Conservation (phyloP, 2,329 filamentous ascomycete species). For the Aspergillus nomiae region DNA sequence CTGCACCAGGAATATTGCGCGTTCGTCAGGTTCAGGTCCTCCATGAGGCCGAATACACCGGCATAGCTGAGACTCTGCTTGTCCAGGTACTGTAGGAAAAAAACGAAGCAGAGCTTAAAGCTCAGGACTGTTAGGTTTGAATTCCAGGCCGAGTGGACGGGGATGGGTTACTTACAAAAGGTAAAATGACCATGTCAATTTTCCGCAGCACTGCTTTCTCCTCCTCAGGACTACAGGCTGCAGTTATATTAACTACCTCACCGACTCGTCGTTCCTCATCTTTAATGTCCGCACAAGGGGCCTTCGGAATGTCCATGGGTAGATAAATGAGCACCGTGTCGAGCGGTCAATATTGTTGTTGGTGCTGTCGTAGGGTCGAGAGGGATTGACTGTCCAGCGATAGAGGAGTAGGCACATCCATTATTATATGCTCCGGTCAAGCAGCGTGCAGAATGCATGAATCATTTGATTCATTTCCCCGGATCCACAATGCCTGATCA, state of each 20-base stretch:
- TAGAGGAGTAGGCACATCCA: background rate
- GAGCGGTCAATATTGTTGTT: background rate
- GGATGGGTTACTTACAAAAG: background rate
- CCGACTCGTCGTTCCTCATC: background rate
- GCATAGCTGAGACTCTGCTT: background rate
- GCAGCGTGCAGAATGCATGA: background rate
- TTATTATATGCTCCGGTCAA: background rate
- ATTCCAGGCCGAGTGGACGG: too few relatives aligned
- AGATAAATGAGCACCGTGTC: background rate
- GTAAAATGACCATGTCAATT: background rate
- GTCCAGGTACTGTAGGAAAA: background rate
- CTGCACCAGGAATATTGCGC: constrained; percentile 53
- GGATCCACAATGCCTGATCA: background rate
- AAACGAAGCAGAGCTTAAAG: background rate
- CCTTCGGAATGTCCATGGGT: background rate
- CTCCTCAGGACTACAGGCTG: background rate
- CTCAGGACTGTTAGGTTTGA: background rate
- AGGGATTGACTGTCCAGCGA: background rate
- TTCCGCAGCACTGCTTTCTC: background rate
- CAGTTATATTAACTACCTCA: background rate
- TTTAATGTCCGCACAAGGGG: background rate
- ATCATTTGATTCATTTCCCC: background rate
- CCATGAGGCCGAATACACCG: constrained; percentile 8
- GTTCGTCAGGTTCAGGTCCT: constrained; percentile 48
- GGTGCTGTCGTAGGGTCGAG: background rate